These are phyloP conservation scores for Aureobasidium sp. DNA, from an alignment of 2,329 filamentous ascomycete genomes.

Conservation along the genomic window DNA sequence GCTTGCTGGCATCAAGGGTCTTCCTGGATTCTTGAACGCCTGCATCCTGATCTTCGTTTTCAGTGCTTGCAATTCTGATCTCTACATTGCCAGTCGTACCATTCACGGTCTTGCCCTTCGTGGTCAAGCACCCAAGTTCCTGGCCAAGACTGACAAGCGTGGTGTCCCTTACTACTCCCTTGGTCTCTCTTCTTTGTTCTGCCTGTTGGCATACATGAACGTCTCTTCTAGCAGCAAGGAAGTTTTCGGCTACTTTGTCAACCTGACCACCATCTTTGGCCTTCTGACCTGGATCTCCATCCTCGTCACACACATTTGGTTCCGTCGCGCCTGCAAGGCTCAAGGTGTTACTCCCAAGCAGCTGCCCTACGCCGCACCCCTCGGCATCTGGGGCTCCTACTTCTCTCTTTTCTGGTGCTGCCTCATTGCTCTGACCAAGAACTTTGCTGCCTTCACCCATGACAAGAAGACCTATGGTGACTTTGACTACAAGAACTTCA, in stretches of 20 bases:
- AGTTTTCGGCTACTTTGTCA: slow-evolving; percentile 45
- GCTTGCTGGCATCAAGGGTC: slow-evolving; percentile 53
- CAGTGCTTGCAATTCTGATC: slow-evolving; percentile 68
- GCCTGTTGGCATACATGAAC: slow-evolving; percentile 49
- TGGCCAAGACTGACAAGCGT: slow-evolving; percentile 62
- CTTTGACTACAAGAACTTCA: slow-evolving; percentile 69
- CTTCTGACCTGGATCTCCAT: slow-evolving; percentile 45
- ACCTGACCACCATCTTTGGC: slow-evolving; percentile 35
- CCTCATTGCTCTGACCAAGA: slow-evolving; percentile 74
- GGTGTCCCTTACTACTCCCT: slow-evolving; percentile 66
- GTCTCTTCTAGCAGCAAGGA: slow-evolving; percentile 33
- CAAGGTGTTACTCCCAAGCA: slow-evolving; percentile 39
- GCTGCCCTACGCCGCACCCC: slow-evolving; percentile 55
- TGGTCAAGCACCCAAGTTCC: slow-evolving; percentile 63
- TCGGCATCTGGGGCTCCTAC: slow-evolving; percentile 64
- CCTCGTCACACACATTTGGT: slow-evolving; percentile 43
- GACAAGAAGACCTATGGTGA: slow-evolving; percentile 38
- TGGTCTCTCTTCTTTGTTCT: slow-evolving; percentile 53
- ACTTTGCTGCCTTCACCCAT: slow-evolving; percentile 64
- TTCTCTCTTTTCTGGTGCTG: slow-evolving; percentile 62
- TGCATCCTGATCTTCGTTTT: slow-evolving; percentile 72
- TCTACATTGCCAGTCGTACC: slow-evolving; percentile 67
- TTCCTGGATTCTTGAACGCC: slow-evolving; percentile 65
- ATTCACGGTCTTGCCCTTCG: slow-evolving; percentile 67
- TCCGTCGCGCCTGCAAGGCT: slow-evolving; percentile 39